These are phyloP conservation scores for Ammopiptanthus mongolicus DNA, from an alignment of 306 rosid genomes.

Conservation along the genomic window DNA sequence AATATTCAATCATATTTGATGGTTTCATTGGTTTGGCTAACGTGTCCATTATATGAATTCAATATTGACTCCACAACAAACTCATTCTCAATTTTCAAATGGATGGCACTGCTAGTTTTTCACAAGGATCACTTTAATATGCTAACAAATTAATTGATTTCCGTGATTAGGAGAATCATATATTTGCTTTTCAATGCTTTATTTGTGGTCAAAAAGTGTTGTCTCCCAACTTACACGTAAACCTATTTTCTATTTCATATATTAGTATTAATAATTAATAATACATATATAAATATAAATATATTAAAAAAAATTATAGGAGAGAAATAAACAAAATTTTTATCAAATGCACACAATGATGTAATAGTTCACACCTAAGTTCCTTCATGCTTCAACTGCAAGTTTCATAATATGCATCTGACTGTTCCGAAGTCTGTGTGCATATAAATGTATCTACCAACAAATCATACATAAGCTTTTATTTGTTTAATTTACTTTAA, in stretches of 20 bases:
- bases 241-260: background rate
- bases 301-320: background rate
- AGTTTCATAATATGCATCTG: constrained; percentile 8
- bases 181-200: constrained; percentile 30
- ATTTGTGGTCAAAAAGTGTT: constrained; percentile 37
- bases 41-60: constrained; percentile 11
- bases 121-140: constrained; percentile 4
- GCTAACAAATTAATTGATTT: constrained; percentile 20
- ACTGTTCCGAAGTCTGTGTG: constrained; percentile 22
- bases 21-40: background rate
- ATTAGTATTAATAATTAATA: background rate
- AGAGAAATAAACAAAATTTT: background rate
- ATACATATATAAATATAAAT: background rate
- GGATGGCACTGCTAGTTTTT: background rate
- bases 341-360: background rate
- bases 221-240: constrained; percentile 26
- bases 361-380: constrained; percentile 11
- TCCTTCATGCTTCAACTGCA: constrained; percentile 8
- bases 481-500: background rate
- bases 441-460: background rate
- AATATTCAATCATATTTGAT: background rate
- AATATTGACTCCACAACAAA: constrained; percentile 8
- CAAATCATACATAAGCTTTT: background rate
- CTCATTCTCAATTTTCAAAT: constrained; percentile 14
- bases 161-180: constrained; percentile 31